Evolutionary conservation across 2,329 filamentous ascomycete genomes (phyloP).

Genomic region (Aspergillus sp.): DNA sequence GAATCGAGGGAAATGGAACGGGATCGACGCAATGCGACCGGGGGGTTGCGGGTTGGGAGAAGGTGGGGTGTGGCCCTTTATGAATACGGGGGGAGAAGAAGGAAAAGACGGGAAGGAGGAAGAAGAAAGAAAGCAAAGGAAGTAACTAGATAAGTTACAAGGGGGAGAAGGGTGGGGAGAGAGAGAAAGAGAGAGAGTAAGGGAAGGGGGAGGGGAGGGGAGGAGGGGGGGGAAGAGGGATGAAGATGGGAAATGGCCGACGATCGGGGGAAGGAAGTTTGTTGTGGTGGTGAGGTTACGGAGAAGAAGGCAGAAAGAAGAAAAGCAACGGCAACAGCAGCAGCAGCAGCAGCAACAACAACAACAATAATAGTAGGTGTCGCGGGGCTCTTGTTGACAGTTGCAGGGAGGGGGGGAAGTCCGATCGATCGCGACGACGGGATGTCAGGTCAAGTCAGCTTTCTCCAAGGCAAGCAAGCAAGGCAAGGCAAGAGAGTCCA

Average conservation of each 20-base stretch:
- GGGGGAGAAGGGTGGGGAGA: neutral
- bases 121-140: conserved; percentile 5
- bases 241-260: conserved; percentile 11
- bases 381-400: conserved; percentile 32
- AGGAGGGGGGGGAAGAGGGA: neutral
- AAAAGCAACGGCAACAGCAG: neutral
- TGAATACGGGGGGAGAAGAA: neutral
- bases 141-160: neutral
- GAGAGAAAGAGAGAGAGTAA: neutral
- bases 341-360: neutral
- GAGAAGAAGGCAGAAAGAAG: conserved; percentile 18
- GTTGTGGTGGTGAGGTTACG: conserved; percentile 5
- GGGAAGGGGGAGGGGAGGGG: conserved; percentile 2
- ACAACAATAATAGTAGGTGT: conserved; percentile 13
- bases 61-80: too few relatives aligned
- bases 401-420: conserved; percentile 9
- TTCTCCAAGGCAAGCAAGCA: neutral
- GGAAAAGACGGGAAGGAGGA: conserved; percentile 1
- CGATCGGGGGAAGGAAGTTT: conserved; percentile 14
- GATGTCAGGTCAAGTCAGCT: conserved; percentile 1
- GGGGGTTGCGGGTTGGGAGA: neutral
- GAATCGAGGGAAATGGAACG: conserved; percentile 18
- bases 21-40: conserved; percentile 13
- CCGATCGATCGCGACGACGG: conserved; percentile 5
- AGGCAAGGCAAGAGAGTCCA: neutral